Conservation (phyloP, 2,329 filamentous ascomycete species). For the Verticillium albo-atrum region DNA sequence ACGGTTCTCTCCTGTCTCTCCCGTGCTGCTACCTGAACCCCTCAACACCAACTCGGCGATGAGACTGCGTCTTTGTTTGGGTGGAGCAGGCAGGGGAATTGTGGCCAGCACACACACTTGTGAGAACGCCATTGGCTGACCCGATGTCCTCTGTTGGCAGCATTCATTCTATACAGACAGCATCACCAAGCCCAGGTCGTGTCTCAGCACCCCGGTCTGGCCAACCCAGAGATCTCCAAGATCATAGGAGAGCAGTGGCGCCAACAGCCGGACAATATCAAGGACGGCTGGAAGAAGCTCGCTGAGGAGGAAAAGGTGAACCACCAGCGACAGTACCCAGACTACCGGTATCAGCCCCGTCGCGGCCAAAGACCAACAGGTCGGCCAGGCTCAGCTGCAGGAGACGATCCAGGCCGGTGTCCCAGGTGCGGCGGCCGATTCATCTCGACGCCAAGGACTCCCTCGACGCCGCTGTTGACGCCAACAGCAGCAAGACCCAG, state of each 20-base stretch:
- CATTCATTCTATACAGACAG: conserved; percentile 96
- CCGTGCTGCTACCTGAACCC: conserved; percentile 7
- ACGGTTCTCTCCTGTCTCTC: not conserved
- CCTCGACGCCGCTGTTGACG: conserved; percentile 41
- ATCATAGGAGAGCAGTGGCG: conserved; percentile 95
- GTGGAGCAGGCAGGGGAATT: conserved; percentile 6
- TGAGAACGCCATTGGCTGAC: conserved; percentile 17
- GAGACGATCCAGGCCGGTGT: conserved; percentile 55
- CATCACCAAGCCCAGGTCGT: conserved; percentile 83
- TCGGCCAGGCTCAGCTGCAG: conserved; percentile 26
- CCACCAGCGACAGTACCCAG: conserved; percentile 85
- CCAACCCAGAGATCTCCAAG: conserved; percentile 95
- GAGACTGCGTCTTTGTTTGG: conserved; percentile 8
- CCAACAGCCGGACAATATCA: conserved; percentile 66
- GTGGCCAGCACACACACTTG: conserved; percentile 1
- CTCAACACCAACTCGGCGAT: not conserved
- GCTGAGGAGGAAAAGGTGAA: conserved; percentile 91
- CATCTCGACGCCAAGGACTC: conserved; percentile 58
- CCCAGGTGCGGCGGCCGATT: conserved; percentile 67
- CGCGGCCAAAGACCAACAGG: conserved; percentile 43
- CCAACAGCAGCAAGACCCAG: conserved; percentile 24
- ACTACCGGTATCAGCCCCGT: conserved; percentile 90
- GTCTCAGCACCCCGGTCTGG: conserved; percentile 76
- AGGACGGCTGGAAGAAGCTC: conserved; percentile 81
- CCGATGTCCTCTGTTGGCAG: conserved; percentile 39